phyloP scores from a whole-genome alignment of 2,329 filamentous ascomycete species.

The Dryadomyces quercus-mongolicae region DNA sequence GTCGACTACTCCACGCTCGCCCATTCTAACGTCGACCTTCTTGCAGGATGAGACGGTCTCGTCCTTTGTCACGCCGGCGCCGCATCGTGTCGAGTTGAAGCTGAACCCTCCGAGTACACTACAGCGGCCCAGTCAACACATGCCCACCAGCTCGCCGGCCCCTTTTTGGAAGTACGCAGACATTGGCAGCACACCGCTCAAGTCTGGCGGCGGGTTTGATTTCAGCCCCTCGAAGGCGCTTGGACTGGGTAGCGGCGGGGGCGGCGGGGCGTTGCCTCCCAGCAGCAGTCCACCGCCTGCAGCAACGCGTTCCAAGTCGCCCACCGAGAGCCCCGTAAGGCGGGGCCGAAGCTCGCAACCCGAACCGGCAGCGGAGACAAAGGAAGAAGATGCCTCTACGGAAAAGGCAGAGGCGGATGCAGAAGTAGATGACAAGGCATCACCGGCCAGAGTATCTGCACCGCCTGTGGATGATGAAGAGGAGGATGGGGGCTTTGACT shows the following conservation, averaged over 20 bases:
- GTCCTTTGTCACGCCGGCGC: conserved; percentile 60
- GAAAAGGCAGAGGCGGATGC: background rate
- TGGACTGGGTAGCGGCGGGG: conserved; percentile 4
- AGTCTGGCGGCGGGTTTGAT: conserved; percentile 36
- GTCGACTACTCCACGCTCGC: conserved; percentile 40
- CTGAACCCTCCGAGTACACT: conserved; percentile 71
- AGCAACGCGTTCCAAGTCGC: conserved; percentile 31
- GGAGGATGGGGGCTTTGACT: conserved; percentile 44
- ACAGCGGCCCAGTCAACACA: conserved; percentile 71
- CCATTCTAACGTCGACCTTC: conserved; percentile 50
- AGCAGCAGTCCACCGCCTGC: conserved; percentile 48
- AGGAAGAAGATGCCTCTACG: background rate
- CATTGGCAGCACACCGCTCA: conserved; percentile 59
- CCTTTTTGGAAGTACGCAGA: conserved; percentile 85
- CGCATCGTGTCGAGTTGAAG: conserved; percentile 59
- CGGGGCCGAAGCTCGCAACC: conserved; percentile 9
- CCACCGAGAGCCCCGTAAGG: conserved; percentile 38
- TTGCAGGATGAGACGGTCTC: conserved; percentile 48
- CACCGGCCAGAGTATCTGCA: background rate
- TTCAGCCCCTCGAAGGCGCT: conserved; percentile 42
- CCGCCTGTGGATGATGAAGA: conserved; percentile 19
- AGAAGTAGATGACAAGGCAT: background rate
- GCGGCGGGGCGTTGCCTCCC: conserved; percentile 22
- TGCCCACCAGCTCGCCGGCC: conserved; percentile 74
- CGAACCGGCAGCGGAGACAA: conserved; percentile 4